Evolutionary conservation across 2,329 filamentous ascomycete genomes (phyloP), one percentile per base, ranked within the genome.

Genomic region (Epichloe uncinata): DNA sequence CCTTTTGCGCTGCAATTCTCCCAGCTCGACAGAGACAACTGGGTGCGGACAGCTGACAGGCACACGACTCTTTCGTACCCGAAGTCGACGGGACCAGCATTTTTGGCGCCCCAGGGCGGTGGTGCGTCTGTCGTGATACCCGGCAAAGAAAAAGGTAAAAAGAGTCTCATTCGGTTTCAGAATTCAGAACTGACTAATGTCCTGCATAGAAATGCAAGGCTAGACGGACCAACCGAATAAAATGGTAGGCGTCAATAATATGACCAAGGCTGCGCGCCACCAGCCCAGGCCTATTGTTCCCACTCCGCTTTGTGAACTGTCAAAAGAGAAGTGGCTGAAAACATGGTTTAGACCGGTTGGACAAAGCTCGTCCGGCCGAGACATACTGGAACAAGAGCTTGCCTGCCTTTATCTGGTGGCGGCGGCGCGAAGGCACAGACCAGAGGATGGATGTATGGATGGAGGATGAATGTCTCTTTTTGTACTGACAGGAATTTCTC

Each of bases 171-270:
- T 44, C 35, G 13, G 22, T 47, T 43, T 47, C 49, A 50, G 49
- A 15, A 50, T n/a, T n/a, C n/a, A n/a, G n/a, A n/a, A n/a, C 20
- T 50, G 38, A 50, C 30, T 44, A 43, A 47, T 50, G 48, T 50
- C 37, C 48, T 42, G 48, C 48, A 34, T 20, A 36, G 45, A 37
- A 16, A 16, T 38, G 38, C 30, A 36, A 11, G 38, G 35, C 44
- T 37, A 22, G 49, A 20, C 44, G 33, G 49, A 20, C 20, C 44
- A 42, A 18, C 44, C 34, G 40, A 50, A 33, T 22, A 20, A 37
- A 35, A 40, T 4, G 15, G 26, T 20, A n/a, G 36, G 36, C 45
- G 36, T 43, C 45, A 37, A 49, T 15, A 38, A n/a, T n/a, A n/a
- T 6, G 2, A 11, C 33, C 16, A 9, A 48, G 7, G 38, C 45